Evolutionary conservation across 78 protist species (phyloP).

Genomic region (Anaeramoeba flamelloides): DNA sequence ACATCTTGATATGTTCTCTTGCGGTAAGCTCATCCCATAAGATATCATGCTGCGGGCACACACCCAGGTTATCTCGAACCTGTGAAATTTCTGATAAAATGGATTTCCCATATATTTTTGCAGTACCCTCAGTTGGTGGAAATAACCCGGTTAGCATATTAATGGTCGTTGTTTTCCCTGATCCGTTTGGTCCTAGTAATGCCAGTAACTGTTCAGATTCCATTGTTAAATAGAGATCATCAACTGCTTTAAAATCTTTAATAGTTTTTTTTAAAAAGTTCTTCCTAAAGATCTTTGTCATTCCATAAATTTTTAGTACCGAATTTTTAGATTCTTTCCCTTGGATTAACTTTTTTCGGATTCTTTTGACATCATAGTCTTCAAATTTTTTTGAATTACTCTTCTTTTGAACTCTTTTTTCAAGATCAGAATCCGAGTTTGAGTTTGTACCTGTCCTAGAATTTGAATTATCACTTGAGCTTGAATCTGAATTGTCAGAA

Average conservation of each 20-base stretch:
- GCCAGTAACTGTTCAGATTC: not conserved
- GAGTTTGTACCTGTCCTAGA: too few relatives aligned
- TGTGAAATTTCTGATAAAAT: not conserved
- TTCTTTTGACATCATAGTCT: not conserved
- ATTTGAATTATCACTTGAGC: too few relatives aligned
- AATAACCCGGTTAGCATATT: slow-evolving; percentile 52
- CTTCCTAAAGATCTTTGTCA: not conserved
- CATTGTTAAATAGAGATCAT: not conserved
- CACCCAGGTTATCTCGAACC: slow-evolving; percentile 36
- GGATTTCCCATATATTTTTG: not conserved
- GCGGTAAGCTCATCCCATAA: slow-evolving; percentile 29
- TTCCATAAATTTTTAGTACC: not conserved
- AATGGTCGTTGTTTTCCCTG: slow-evolving; percentile 43
- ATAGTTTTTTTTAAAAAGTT: not conserved
- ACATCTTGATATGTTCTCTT: slow-evolving; percentile 39
- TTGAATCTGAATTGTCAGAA: too few relatives aligned
- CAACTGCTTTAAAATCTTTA: not conserved
- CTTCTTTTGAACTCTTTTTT: not conserved
- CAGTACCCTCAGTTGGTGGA: slow-evolving; percentile 16
- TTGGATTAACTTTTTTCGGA: not conserved
- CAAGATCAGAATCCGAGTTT: not conserved
- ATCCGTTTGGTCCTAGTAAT: not conserved
- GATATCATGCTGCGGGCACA: slow-evolving; percentile 57
- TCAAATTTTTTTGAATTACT: not conserved
- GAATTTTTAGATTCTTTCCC: not conserved